Evolutionary conservation across 2,329 filamentous ascomycete species (phyloP).

Genomic region (Botrytis hyacinthi): DNA sequence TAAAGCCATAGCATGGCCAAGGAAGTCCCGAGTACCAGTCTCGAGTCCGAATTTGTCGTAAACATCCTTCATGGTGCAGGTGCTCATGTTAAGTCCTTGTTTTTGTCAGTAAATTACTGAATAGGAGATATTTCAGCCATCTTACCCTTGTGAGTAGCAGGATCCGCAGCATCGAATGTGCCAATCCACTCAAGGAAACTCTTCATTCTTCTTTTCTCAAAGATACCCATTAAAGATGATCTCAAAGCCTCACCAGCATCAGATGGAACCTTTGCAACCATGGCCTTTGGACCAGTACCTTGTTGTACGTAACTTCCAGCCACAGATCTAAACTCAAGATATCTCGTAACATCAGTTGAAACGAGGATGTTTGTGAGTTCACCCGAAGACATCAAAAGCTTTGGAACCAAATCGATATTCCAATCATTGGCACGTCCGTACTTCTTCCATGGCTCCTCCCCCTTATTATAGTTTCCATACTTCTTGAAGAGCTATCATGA

Average conservation of each 20-base stretch:
- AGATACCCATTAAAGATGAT: slow-evolving; percentile 93
- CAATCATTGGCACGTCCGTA: slow-evolving; percentile 96
- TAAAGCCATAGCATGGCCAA: slow-evolving; percentile 97
- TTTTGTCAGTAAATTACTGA: slow-evolving; percentile 29
- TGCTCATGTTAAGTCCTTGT: slow-evolving; percentile 74
- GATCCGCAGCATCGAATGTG: slow-evolving; percentile 76
- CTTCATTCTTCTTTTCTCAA: slow-evolving; percentile 97
- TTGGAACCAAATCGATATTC: slow-evolving; percentile 98
- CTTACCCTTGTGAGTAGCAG: slow-evolving; percentile 83
- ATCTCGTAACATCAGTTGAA: slow-evolving; percentile 86
- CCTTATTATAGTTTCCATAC: slow-evolving; percentile 76
- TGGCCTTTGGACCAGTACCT: slow-evolving; percentile 75
- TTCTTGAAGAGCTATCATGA: slow-evolving; percentile 82
- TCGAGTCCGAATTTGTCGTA: slow-evolving; percentile 98
- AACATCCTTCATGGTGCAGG: slow-evolving; percentile 92
- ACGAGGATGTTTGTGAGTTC: slow-evolving; percentile 98
- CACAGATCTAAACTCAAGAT: slow-evolving; percentile 91
- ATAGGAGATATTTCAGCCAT: slow-evolving; percentile 32
- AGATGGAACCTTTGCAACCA: slow-evolving; percentile 93
- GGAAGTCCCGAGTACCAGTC: slow-evolving; percentile 84
- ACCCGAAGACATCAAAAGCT: slow-evolving; percentile 97
- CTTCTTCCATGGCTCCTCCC: slow-evolving; percentile 95
- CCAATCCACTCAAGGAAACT: slow-evolving; percentile 96
- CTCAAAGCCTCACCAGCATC: slow-evolving; percentile 86
- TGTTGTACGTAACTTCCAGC: slow-evolving; percentile 97